These are phyloP conservation scores for Gastrodia elata DNA, from an alignment of 106 monocot genomes.

Conservation along the genomic window DNA sequence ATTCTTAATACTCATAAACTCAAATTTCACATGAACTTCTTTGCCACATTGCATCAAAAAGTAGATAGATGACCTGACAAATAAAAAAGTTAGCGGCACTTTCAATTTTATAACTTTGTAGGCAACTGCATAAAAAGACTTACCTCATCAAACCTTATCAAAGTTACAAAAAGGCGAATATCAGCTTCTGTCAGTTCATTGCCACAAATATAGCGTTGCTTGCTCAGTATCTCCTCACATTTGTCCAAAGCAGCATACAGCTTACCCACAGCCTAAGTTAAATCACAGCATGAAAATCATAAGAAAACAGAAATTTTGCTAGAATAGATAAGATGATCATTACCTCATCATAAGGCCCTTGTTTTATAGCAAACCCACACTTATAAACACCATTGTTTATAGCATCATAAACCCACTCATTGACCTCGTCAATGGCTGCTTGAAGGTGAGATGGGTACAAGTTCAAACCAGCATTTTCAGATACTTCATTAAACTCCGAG, in stretches of 20 bases:
- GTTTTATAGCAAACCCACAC: constrained; percentile 93
- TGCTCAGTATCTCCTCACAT: constrained; percentile 78
- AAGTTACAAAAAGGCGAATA: constrained; percentile 73
- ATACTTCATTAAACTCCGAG: constrained; percentile 74
- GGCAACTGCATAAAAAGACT: not conserved
- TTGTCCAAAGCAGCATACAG: constrained; percentile 62
- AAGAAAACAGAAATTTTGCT: not conserved
- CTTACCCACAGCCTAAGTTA: constrained; percentile 57
- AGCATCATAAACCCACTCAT: constrained; percentile 76
- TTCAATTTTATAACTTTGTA: not conserved
- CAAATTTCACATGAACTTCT: not conserved
- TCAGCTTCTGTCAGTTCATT: constrained; percentile 73
- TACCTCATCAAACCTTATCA: constrained; percentile 97
- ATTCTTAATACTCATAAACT: too few relatives aligned
- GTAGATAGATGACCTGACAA: not conserved
- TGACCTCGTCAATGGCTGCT: constrained; percentile 59
- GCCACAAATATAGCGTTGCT: constrained; percentile 73
- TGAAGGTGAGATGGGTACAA: constrained; percentile 65
- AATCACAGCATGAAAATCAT: not conserved
- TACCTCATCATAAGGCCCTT: constrained; percentile 94
- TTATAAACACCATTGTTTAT: constrained; percentile 98
- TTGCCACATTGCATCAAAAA: not conserved
- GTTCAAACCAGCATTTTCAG: constrained; percentile 66
- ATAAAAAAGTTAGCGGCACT: not conserved
- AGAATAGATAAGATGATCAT: not conserved